A percentile compares a stretch with the other conserved stretches of the same genome.
Evolutionary conservation across 495 filamentous ascomycete species (phyloP).

Genomic region (Amniculicola lignicola): DNA sequence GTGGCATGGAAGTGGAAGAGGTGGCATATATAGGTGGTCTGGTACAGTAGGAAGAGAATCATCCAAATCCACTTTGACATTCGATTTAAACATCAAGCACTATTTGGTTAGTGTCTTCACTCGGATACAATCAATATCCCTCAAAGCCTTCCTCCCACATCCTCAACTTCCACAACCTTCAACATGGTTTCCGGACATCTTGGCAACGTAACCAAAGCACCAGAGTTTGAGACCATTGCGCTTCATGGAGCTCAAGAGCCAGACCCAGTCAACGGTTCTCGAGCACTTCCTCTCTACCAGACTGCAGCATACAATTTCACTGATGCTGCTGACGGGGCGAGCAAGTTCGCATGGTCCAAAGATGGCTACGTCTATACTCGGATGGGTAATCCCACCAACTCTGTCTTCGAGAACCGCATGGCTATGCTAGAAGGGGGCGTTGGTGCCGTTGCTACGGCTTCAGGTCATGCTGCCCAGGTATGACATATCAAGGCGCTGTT

Average conservation of each 20-base stretch:
- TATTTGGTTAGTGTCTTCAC: too few species aligned
- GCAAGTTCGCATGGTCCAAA: conserved; percentile 46
- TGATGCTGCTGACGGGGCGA: conserved; percentile 46
- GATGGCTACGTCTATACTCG: conserved; percentile 47
- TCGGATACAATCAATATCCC: too few species aligned
- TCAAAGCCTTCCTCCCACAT: not conserved
- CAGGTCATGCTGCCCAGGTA: conserved; percentile 41
- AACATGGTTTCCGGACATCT: conserved; percentile 9
- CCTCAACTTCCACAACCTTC: not conserved
- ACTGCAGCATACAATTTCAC: conserved; percentile 47
- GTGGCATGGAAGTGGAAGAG: not conserved
- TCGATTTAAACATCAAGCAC: too few species aligned
- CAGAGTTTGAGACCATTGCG: conserved; percentile 44
- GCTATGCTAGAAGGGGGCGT: conserved; percentile 46
- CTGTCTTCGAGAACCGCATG: conserved; percentile 46
- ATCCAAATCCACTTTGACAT: too few species aligned
- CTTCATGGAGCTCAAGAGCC: conserved; percentile 47
- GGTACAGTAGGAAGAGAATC: too few species aligned
- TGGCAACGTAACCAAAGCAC: conserved; percentile 19
- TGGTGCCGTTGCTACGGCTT: conserved; percentile 45
- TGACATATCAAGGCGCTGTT: not conserved
- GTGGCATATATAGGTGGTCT: not conserved
- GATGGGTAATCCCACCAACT: conserved; percentile 47
- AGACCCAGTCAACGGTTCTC: conserved; percentile 45
- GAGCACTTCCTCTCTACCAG: conserved; percentile 45